Evolutionary conservation across 2,329 filamentous ascomycete species (phyloP), one percentile per base, ranked within the genome.

Genomic region (Orbilia javanica): DNA sequence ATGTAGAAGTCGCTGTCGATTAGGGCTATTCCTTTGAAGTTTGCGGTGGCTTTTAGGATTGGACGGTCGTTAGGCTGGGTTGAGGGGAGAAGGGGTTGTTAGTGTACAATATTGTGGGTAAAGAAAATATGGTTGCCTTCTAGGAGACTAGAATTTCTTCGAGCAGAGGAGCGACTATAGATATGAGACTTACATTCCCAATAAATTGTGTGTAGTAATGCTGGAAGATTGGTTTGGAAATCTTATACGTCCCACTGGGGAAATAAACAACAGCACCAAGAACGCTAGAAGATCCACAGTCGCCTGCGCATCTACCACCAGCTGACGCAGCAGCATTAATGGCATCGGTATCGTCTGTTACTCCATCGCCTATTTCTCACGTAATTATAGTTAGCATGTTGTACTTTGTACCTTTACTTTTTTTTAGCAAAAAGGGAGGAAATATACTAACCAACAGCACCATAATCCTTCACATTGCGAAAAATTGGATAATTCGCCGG

Each of bases 1-100:
- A 89, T 88, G 84, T 98, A 98, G 0, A 94, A 94, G 82, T 98
- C 1, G 93, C 93, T 88, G 83, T 97, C 94, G 80, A 98, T 92
- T 63, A 98, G 88, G 53, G 92, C 94, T 86, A 97, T 96, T 60
- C 64, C 94, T 94, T 2, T 86, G 82, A 98, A 98, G 81, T 86
- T 86, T 48, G 90, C 84, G 0, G 89, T 84, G 2, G 91, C 91
- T 85, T 94, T 93, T 84, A 97, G 86, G 0, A 90, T 91, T 0
- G 95, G 94, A 11, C 91, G 84, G 79, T 88, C 86, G 82, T 89
- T 83, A 57, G 91, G 90, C 85, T 98, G 91, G 65, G 93, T 3
- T n/a, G 15, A 2, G 34, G 34, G 13, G 7, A 36, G 8, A 36
- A n/a, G 1, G 5, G 15, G 4, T 44, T 13, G 11, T 44, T 44